Evolutionary conservation across 345 rosid species (phyloP), one percentile per base, ranked within the genome.

Genomic region (Clarkia xantiana): DNA sequence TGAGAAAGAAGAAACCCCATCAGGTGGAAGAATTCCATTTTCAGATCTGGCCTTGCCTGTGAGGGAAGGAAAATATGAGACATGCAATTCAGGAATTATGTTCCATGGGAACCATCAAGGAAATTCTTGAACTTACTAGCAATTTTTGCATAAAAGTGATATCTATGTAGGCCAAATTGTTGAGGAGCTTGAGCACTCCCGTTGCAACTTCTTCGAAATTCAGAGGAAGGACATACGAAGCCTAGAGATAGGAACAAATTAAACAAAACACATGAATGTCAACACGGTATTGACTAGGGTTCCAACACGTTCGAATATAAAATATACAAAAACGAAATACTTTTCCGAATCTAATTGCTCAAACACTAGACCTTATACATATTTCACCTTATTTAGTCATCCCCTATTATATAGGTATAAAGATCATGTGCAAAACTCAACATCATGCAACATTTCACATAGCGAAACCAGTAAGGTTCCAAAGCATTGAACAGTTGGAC

Each of bases 191-290:
- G 67, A 82, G 70, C 50, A 79, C 91, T 45, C 81, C 91, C 52
- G 86, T 73, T 54, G 83, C 79, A 46, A 77, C 84, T 71, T 79
- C 86, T 63, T 82, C 86, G 58, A 82, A 75, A 69, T 82, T 82
- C 49, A 79, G 75, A 39, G 91, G 86, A 69, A 82, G 83, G 39
- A 67, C 59, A 58, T 73, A 64, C 51, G 83, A 67, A 11, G 62
- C 79, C 91, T 82, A 64, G 44, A 69, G 60, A 29, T 29, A n/a
- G 47, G 49, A 47, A 61, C 10, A 48, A 44, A 29, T 29, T 29
- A 29, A 29, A 29, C 4, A 29, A 29, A 29, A 29, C 4, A 29
- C 36, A 29, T 29, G 36, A 29, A 29, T 29, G 36, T 29, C 4
- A 29, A 29, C 36, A 29, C 36, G 8, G 36, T 5, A 7, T 29